Evolutionary conservation across 2,329 filamentous ascomycete species (phyloP).

Genomic region (Ophiocordyceps camponoti-leonardi): DNA sequence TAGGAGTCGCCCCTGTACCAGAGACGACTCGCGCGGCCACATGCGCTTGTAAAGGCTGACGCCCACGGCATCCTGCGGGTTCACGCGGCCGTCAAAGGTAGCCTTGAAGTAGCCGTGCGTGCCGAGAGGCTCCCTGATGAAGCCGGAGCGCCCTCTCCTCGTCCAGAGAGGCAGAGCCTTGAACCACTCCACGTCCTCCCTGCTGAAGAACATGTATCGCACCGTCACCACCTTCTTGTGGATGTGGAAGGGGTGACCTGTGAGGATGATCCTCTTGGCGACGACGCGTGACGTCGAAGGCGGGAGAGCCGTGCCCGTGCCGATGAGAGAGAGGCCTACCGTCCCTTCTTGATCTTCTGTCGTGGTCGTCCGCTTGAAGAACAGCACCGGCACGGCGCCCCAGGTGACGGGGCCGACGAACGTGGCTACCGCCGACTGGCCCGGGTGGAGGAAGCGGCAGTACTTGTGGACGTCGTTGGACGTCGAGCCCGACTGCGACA

Average conservation of each 20-base stretch:
- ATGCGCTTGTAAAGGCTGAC: conserved; percentile 79
- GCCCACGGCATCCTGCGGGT: conserved; percentile 84
- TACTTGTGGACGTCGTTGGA: conserved; percentile 97
- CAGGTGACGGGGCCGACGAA: conserved; percentile 86
- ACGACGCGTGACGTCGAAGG: conserved; percentile 64
- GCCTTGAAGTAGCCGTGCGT: conserved; percentile 99
- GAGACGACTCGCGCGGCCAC: conserved; percentile 53
- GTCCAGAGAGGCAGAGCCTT: conserved; percentile 94
- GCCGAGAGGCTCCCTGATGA: conserved; percentile 83
- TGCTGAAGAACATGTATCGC: conserved; percentile 99
- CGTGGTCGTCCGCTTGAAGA: conserved; percentile 49
- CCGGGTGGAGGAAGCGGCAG: conserved; percentile 79
- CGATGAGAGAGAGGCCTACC: conserved; percentile 50
- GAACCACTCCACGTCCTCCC: conserved; percentile 93
- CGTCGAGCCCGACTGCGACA: conserved; percentile 76
- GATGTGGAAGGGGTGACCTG: conserved; percentile 95
- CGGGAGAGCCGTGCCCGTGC: conserved; percentile 71
- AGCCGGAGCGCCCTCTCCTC: conserved; percentile 70
- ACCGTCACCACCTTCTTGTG: conserved; percentile 96
- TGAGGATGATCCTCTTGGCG: conserved; percentile 85
- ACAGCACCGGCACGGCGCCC: conserved; percentile 79
- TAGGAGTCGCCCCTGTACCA: conserved; percentile 25
- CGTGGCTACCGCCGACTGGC: conserved; percentile 72
- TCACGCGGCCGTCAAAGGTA: conserved; percentile 89
- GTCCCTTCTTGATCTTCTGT: conserved; percentile 16